Percentiles rank a stretch among this genome's conserved stretches.
Evolutionary conservation across 306 rosid genomes (phyloP).

Genomic region (Sicyos edulis): DNA sequence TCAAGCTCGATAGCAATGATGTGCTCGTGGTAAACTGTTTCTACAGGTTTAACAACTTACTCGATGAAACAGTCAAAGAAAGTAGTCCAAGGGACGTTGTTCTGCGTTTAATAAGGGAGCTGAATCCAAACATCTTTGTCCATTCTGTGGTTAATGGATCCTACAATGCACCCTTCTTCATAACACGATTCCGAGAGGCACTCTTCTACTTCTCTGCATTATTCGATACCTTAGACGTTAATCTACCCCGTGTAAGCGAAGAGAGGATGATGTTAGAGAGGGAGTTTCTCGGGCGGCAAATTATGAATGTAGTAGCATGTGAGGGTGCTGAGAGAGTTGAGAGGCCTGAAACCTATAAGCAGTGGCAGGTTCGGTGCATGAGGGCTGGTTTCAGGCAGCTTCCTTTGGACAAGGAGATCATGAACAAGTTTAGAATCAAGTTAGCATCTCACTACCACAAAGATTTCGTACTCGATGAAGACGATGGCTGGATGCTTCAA

Average conservation of each 20-base stretch:
- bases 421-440: conserved; percentile 17
- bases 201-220: conserved; percentile 26
- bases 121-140: conserved; percentile 26
- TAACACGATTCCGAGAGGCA: conserved; percentile 27
- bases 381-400: conserved; percentile 30
- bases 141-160: conserved; percentile 24
- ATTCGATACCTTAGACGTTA: conserved; percentile 23
- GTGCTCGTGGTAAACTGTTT: conserved; percentile 23
- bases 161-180: conserved; percentile 28
- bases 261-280: conserved; percentile 19
- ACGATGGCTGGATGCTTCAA: conserved; percentile 28
- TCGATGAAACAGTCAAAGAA: conserved; percentile 26
- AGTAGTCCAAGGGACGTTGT: conserved; percentile 19
- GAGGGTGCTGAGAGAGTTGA: conserved; percentile 26
- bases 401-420: conserved; percentile 21
- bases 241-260: conserved; percentile 1
- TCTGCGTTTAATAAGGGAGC: conserved; percentile 21
- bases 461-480: conserved; percentile 27
- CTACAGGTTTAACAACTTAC: conserved; percentile 15
- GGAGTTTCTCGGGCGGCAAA: conserved; percentile 20
- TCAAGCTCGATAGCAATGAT: conserved; percentile 22
- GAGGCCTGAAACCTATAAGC: conserved; percentile 33
- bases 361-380: conserved; percentile 25
- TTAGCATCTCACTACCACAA: conserved; percentile 8
- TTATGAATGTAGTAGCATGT: conserved; percentile 26